Conservation (phyloP, 1,284 basidiomycete species). For the Xerocomus alliaceus region DNA sequence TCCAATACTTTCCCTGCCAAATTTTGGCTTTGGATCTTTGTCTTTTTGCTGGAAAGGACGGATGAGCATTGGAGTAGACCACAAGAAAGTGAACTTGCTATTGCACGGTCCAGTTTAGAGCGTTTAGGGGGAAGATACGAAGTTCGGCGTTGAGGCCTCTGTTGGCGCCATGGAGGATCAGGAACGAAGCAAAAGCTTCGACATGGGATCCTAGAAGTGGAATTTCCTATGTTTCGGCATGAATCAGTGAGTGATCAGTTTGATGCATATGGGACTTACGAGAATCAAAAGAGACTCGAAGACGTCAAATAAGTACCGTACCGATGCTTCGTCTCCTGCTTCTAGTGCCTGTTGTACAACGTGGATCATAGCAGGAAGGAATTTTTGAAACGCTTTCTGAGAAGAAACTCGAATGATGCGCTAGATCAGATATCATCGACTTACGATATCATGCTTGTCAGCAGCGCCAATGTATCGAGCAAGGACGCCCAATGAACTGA, state of each 20-base stretch:
- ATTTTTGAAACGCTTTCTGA: constrained; percentile 87
- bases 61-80: neutral
- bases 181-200: constrained; percentile 88
- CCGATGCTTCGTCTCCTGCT: constrained; percentile 79
- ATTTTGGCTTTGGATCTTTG: constrained; percentile 88
- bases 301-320: constrained; percentile 93
- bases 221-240: constrained; percentile 70
- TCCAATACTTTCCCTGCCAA: constrained; percentile 89
- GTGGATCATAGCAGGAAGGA: constrained; percentile 89
- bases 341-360: constrained; percentile 92
- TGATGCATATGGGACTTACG: constrained; percentile 49
- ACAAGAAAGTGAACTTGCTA: constrained; percentile 58
- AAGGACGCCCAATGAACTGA: constrained; percentile 86
- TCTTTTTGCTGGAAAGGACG: constrained; percentile 81
- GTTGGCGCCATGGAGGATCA: constrained; percentile 87
- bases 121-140: constrained; percentile 91
- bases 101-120: constrained; percentile 94
- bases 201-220: constrained; percentile 92
- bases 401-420: constrained; percentile 3
- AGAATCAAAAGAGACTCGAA: constrained; percentile 95
- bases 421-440: constrained; percentile 36
- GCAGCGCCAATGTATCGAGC: constrained; percentile 92
- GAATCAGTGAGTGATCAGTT: constrained; percentile 12
- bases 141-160: constrained; percentile 80
- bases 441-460: constrained; percentile 86